Percentiles rank a stretch among this genome's conserved stretches.
Conservation (phyloP, 108 stramenopile species). For the Nannochloropsis gaditana region DNA sequence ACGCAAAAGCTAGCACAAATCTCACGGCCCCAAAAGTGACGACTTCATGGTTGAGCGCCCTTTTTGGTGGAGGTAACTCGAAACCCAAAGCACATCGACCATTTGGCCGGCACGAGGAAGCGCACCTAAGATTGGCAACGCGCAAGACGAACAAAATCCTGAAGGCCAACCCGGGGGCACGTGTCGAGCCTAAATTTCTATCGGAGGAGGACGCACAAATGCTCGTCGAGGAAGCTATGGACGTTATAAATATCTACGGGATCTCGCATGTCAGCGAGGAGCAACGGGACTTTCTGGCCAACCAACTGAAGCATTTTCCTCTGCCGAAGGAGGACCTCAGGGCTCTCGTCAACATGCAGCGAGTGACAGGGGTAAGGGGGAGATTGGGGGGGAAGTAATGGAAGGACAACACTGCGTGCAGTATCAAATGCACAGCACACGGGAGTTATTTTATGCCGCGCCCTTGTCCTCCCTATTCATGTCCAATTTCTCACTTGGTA, state of each 20-base stretch:
- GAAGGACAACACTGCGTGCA: background rate
- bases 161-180: slow-evolving; percentile 10
- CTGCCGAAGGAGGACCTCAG: background rate
- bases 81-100: background rate
- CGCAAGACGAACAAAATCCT: background rate
- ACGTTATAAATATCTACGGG: background rate
- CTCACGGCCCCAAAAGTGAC: background rate
- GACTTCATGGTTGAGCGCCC: slow-evolving; percentile 2
- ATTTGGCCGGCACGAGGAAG: background rate
- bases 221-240: background rate
- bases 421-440: background rate
- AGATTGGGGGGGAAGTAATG: background rate
- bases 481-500: background rate
- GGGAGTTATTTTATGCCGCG: background rate
- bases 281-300: background rate
- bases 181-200: background rate
- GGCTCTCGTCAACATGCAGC: background rate
- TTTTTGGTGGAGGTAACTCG: background rate
- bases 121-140: slow-evolving; percentile 7
- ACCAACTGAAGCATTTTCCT: slow-evolving; percentile 14
- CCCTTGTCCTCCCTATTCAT: background rate
- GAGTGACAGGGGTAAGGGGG: background rate
- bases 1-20: no score
- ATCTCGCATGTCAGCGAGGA: slow-evolving; percentile 10
- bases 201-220: background rate